Conservation (phyloP, 2,329 filamentous ascomycete genomes). For the Diaporthe sp. region DNA sequence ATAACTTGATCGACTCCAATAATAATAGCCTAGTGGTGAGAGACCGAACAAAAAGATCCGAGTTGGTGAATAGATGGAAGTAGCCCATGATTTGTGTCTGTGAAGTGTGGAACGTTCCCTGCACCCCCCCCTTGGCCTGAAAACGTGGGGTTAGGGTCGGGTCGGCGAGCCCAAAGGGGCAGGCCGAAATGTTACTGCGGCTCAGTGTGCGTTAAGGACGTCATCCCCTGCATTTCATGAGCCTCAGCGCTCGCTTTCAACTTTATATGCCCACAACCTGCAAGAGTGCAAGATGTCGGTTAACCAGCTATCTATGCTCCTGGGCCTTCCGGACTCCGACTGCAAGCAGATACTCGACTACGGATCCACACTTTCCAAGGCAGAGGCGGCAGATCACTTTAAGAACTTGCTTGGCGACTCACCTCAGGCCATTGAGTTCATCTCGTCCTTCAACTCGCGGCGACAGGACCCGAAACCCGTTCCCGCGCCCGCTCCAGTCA, state of each 20-base stretch:
- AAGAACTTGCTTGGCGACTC: conserved; percentile 91
- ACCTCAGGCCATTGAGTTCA: conserved; percentile 81
- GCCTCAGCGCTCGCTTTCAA: neutral
- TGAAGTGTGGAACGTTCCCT: too few species aligned
- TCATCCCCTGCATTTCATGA: neutral
- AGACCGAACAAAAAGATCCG: neutral
- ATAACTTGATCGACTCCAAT: neutral
- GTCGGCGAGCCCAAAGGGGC: conserved; percentile 7
- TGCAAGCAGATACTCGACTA: conserved; percentile 89
- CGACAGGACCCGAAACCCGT: conserved; percentile 59
- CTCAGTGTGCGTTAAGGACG: neutral
- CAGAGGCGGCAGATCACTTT: conserved; percentile 86
- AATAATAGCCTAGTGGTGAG: accelerated
- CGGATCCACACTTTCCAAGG: conserved; percentile 80
- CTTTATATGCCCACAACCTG: neutral
- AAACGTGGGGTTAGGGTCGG: neutral
- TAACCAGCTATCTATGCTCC: conserved; percentile 80
- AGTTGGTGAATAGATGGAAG: neutral
- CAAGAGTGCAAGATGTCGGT: conserved; percentile 61
- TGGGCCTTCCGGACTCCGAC: conserved; percentile 88
- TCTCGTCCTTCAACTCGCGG: conserved; percentile 83
- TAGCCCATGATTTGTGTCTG: neutral
- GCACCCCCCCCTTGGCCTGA: too few species aligned
- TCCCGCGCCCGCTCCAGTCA: conserved; percentile 45
- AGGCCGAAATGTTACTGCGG: neutral